A percentile compares a stretch with the other conserved stretches of the same genome.
These are phyloP conservation scores for Calonectria naviculata DNA, from an alignment of 2,329 filamentous ascomycete genomes.

Conservation along the genomic window DNA sequence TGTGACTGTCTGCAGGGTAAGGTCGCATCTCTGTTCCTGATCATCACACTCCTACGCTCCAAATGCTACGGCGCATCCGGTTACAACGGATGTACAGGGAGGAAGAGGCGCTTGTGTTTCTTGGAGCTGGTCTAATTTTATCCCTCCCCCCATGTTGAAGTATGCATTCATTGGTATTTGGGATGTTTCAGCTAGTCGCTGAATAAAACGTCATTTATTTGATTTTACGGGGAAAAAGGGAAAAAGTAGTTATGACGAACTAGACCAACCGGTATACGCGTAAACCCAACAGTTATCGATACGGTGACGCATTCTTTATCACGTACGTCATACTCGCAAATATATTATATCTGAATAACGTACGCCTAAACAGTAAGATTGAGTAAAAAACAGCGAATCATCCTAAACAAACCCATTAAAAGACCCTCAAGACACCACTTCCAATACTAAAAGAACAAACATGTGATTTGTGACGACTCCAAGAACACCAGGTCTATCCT, in stretches of 20 bases:
- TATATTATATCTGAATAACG: too few relatives aligned
- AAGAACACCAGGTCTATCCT: conserved; percentile 14
- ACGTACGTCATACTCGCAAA: background rate
- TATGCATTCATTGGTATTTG: too few relatives aligned
- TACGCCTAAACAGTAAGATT: too few relatives aligned
- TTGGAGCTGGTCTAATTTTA: background rate
- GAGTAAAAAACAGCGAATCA: background rate
- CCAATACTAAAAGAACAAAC: background rate
- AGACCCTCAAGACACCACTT: background rate
- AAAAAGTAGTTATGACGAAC: too few relatives aligned
- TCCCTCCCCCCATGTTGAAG: background rate
- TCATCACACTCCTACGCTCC: background rate
- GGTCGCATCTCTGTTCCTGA: background rate
- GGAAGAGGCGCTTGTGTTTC: too few relatives aligned
- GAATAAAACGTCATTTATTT: too few relatives aligned
- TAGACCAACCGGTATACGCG: background rate
- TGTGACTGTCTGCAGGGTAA: background rate
- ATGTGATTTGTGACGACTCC: background rate
- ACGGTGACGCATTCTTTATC: too few relatives aligned
- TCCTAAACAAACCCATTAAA: background rate
- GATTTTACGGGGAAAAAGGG: too few relatives aligned
- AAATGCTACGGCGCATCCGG: background rate
- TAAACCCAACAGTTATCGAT: background rate
- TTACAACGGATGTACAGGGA: background rate
- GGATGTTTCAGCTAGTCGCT: too few relatives aligned